Percentiles rank a stretch among this genome's conserved stretches.
phyloP scores from a whole-genome alignment of 2,329 filamentous ascomycete species.

The Seiridium cupressi region DNA sequence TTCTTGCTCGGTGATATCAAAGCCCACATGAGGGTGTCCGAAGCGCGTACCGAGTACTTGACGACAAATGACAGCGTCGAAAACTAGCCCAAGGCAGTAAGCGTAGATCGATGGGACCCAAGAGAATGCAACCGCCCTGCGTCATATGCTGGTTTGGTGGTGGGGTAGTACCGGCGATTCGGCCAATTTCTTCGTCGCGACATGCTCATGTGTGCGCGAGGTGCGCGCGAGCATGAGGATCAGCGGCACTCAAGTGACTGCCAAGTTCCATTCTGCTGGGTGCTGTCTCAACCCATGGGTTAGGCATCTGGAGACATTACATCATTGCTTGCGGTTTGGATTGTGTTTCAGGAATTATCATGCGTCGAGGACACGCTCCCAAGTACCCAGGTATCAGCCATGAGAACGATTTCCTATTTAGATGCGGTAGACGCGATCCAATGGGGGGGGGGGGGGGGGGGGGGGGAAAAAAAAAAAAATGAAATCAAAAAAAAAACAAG shows the following conservation, averaged over 20 bases:
- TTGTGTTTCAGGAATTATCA: neutral
- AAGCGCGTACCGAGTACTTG: neutral
- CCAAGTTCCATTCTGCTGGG: neutral
- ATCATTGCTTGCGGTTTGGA: neutral
- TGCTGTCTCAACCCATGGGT: neutral
- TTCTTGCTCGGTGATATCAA: too few species aligned
- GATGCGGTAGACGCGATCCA: neutral
- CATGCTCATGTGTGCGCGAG: neutral
- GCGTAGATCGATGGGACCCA: neutral
- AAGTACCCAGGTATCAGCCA: neutral
- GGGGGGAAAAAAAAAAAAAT: too few species aligned
- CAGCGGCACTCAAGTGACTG: neutral
- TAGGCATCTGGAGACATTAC: neutral
- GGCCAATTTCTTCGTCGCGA: slow-evolving; percentile 6
- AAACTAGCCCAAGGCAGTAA: neutral
- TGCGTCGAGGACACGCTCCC: neutral
- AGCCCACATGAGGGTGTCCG: too few species aligned
- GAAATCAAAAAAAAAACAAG: too few species aligned
- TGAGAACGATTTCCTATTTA: neutral
- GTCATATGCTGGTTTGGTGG: slow-evolving; percentile 4
- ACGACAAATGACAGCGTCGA: neutral
- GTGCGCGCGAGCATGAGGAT: neutral
- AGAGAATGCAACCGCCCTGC: slow-evolving; percentile 7
- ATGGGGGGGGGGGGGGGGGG: too few species aligned
- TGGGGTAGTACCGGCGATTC: slow-evolving; percentile 4